Evolutionary conservation across 2,329 filamentous ascomycete genomes (phyloP).

Genomic region (Colletotrichum eleusines): DNA sequence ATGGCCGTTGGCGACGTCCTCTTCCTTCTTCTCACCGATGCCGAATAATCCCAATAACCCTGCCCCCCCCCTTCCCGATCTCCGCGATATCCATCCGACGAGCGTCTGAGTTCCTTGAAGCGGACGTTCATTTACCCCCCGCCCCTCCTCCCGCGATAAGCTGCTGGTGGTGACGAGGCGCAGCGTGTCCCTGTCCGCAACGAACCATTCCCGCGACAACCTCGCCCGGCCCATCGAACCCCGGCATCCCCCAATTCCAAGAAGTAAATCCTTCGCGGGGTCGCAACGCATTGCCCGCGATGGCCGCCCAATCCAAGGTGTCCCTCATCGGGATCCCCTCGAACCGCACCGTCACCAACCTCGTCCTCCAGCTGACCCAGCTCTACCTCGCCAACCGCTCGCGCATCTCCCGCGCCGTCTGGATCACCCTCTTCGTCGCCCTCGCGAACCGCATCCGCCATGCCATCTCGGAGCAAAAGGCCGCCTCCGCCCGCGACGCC

Average conservation of each 20-base stretch:
- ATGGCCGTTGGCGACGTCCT: constrained; percentile 25
- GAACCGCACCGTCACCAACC: constrained; percentile 74
- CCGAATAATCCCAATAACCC: not conserved
- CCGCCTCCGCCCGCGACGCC: constrained; percentile 77
- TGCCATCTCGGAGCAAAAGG: constrained; percentile 94
- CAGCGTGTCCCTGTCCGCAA: not conserved
- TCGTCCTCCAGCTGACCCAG: constrained; percentile 74
- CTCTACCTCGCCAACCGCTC: constrained; percentile 85
- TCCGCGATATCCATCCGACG: constrained; percentile 12
- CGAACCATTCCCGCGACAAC: not conserved
- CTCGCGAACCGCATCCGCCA: constrained; percentile 89
- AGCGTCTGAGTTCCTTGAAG: constrained; percentile 9
- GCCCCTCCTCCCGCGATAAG: too few species aligned
- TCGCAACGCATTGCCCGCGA: constrained; percentile 51
- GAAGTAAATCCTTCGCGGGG: constrained; percentile 1
- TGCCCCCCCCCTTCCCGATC: not conserved
- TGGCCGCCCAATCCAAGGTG: constrained; percentile 84
- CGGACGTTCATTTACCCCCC: not conserved
- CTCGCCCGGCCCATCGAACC: not conserved
- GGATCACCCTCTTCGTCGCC: constrained; percentile 83
- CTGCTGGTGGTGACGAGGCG: constrained; percentile 28
- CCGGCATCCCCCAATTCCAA: not conserved
- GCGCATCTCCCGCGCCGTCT: constrained; percentile 84
- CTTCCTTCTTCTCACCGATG: constrained; percentile 17
- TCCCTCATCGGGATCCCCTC: constrained; percentile 57